Evolutionary conservation across 441 rosid species (phyloP).

Genomic region (Lagerstroemia fauriei): DNA sequence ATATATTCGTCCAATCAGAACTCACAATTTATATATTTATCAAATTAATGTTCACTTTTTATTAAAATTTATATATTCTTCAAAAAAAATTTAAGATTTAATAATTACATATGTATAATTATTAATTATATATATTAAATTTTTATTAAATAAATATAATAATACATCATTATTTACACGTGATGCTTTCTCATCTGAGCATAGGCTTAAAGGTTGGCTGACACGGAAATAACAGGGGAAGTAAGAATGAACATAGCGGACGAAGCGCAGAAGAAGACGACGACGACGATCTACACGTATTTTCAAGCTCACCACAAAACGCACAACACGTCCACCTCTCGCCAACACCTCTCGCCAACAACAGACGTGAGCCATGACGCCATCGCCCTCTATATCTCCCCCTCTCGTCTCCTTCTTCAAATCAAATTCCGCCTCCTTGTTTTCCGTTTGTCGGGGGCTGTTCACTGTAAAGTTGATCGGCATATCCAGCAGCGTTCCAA

Average conservation of each 20-base stretch:
- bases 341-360: not conserved
- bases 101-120: too few relatives aligned
- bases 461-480: not conserved
- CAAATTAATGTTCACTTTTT: too few relatives aligned
- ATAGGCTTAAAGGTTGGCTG: too few relatives aligned
- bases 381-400: not conserved
- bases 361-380: constrained; percentile 49
- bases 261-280: not conserved
- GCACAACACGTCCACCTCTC: constrained; percentile 1
- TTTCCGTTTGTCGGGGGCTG: not conserved
- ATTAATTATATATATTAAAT: too few relatives aligned
- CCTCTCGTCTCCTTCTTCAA: not conserved
- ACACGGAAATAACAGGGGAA: too few relatives aligned
- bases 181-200: too few relatives aligned
- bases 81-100: too few relatives aligned
- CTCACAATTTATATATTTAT: too few relatives aligned
- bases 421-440: not conserved
- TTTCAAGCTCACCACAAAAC: not conserved
- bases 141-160: too few relatives aligned
- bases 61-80: too few relatives aligned
- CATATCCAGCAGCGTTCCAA: not conserved
- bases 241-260: not conserved
- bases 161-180: too few relatives aligned
- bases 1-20: too few relatives aligned
- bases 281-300: not conserved